Conservation (phyloP, 495 filamentous ascomycete genomes). For the Aspergillus kassunensis region DNA sequence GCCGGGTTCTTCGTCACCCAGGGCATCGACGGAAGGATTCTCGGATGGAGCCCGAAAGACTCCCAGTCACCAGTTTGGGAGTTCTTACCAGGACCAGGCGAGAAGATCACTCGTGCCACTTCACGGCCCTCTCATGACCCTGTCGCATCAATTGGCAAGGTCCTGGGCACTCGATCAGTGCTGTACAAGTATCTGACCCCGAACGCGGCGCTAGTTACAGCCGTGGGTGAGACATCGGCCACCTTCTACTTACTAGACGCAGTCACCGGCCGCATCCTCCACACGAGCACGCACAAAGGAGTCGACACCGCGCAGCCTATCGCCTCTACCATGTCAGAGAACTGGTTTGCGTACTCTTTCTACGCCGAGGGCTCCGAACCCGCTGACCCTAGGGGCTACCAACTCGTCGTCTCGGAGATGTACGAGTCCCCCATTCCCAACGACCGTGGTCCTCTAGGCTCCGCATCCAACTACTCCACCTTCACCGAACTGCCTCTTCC, state of each 20-base stretch:
- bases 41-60: constrained; percentile 51
- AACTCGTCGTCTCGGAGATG: constrained; percentile 81
- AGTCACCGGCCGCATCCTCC: constrained; percentile 73
- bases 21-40: constrained; percentile 54
- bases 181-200: constrained; percentile 96
- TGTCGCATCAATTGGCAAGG: constrained; percentile 90
- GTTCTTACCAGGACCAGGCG: constrained; percentile 63
- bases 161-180: constrained; percentile 84
- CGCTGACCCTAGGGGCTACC: constrained; percentile 72
- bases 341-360: constrained; percentile 94
- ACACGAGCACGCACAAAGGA: constrained; percentile 63
- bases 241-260: constrained; percentile 83
- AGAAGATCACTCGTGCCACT: constrained; percentile 63
- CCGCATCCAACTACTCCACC: constrained; percentile 67
- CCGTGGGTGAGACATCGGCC: constrained; percentile 56
- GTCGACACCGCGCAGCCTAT: constrained; percentile 76
- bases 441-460: constrained; percentile 75
- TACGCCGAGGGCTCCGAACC: constrained; percentile 54
- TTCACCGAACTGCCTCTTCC: constrained; percentile 59
- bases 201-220: constrained; percentile 76
- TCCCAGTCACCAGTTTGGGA: constrained; percentile 62
- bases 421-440: constrained; percentile 83
- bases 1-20: constrained; percentile 55
- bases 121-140: constrained; percentile 73
- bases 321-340: constrained; percentile 75